These are phyloP conservation scores for Yamadazyma atlantica DNA, from an alignment of 1,139 yeast genomes.

Conservation along the genomic window DNA sequence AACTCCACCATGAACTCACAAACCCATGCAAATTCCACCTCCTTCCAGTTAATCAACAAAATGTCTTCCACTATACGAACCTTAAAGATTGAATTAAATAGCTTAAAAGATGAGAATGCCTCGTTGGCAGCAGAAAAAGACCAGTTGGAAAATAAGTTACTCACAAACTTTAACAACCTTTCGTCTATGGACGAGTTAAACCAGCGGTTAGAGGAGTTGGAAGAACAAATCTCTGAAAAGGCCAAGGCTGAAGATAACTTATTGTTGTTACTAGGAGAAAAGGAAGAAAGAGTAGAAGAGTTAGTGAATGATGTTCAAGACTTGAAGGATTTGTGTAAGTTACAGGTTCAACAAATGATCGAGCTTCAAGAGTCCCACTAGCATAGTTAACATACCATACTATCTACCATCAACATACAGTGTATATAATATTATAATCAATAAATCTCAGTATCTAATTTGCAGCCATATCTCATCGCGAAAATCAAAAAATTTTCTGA, in stretches of 20 bases:
- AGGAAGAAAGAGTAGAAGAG: constrained; percentile 83
- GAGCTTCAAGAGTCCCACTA: constrained; percentile 48
- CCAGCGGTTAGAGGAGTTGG: constrained; percentile 46
- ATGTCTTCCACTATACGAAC: constrained; percentile 75
- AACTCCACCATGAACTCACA: constrained; percentile 2
- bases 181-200: constrained; percentile 33
- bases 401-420: no score
- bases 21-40: constrained; percentile 4
- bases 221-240: constrained; percentile 33
- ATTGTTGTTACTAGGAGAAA: constrained; percentile 80
- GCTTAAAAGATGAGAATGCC: constrained; percentile 63
- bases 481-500: background rate
- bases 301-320: constrained; percentile 85
- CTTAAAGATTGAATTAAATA: constrained; percentile 72
- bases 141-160: constrained; percentile 64
- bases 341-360: constrained; percentile 85
- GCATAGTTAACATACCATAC: background rate
- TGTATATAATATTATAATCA: no score
- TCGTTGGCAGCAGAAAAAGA: constrained; percentile 59
- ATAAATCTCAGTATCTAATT: constrained; percentile 3
- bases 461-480: constrained; percentile 7
- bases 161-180: constrained; percentile 23
- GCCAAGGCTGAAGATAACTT: constrained; percentile 56
- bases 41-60: constrained; percentile 64
- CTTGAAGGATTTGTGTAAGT: constrained; percentile 74